Evolutionary conservation across 805 yeast species (phyloP).

Genomic region (Saccharomycopsis sp.): DNA sequence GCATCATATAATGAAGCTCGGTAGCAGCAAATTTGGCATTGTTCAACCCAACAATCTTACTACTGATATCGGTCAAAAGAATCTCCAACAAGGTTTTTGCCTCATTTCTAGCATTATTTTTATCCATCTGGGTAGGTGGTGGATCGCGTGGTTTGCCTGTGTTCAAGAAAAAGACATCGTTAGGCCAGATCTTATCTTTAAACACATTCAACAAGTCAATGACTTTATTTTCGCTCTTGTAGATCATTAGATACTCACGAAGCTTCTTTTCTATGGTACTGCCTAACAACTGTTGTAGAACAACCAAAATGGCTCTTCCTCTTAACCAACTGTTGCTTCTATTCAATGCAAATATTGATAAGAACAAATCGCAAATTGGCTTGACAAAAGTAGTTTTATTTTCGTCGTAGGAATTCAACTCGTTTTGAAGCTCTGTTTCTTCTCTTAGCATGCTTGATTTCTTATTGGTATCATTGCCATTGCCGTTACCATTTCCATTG

Average conservation of each 20-base stretch:
- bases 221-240: slow-evolving; percentile 38
- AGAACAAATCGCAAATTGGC: slow-evolving; percentile 73
- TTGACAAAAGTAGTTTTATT: slow-evolving; percentile 54
- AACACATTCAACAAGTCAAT: slow-evolving; percentile 33
- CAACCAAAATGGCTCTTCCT: slow-evolving; percentile 75
- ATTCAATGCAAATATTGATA: slow-evolving; percentile 61
- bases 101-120: slow-evolving; percentile 46
- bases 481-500: background rate
- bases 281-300: slow-evolving; percentile 80
- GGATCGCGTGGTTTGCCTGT: slow-evolving; percentile 2
- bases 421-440: slow-evolving; percentile 46
- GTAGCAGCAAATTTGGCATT: slow-evolving; percentile 59
- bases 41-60: slow-evolving; percentile 65
- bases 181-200: slow-evolving; percentile 41
- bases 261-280: slow-evolving; percentile 75
- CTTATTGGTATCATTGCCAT: slow-evolving; percentile 21
- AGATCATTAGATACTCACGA: slow-evolving; percentile 31
- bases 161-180: slow-evolving; percentile 42
- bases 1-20: slow-evolving; percentile 58
- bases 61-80: slow-evolving; percentile 56
- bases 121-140: slow-evolving; percentile 22
- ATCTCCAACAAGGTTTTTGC: slow-evolving; percentile 50
- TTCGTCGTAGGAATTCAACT: slow-evolving; percentile 39
- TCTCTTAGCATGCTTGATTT: slow-evolving; percentile 21
- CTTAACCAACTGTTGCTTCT: slow-evolving; percentile 69